Evolutionary conservation across 2,329 filamentous ascomycete genomes (phyloP).

Genomic region (Cladophialophora carrionii): DNA sequence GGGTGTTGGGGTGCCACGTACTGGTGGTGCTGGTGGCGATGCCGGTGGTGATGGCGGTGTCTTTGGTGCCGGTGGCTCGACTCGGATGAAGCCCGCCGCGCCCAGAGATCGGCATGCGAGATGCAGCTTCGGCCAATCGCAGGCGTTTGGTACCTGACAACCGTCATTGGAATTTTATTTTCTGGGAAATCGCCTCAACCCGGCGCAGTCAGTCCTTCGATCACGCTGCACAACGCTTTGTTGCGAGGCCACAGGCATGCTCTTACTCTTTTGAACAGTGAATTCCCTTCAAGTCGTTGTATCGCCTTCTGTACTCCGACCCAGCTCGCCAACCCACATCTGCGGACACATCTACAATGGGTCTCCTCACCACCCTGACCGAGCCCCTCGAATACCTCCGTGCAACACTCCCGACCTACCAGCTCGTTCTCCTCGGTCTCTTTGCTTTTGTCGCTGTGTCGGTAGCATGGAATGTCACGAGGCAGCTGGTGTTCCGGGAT

Average conservation of each 20-base stretch:
- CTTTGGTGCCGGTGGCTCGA: conserved; percentile 22
- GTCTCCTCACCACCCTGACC: conserved; percentile 54
- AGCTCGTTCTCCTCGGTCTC: conserved; percentile 51
- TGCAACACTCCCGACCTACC: conserved; percentile 52
- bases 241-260: conserved; percentile 1
- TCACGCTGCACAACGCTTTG: not conserved
- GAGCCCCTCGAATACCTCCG: conserved; percentile 52
- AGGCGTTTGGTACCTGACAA: conserved; percentile 18
- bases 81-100: conserved; percentile 20
- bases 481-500: conserved; percentile 79
- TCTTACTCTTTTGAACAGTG: not conserved
- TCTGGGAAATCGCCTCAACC: not conserved
- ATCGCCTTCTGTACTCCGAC: not conserved
- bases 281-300: not conserved
- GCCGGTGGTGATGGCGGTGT: not conserved
- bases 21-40: too few species aligned
- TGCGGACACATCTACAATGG: conserved; percentile 48
- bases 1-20: too few species aligned
- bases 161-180: conserved; percentile 15
- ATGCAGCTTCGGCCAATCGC: conserved; percentile 23
- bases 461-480: conserved; percentile 76
- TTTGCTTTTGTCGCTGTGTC: conserved; percentile 57
- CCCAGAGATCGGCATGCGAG: conserved; percentile 15
- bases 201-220: not conserved
- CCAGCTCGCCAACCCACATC: not conserved